These are phyloP conservation scores for Triticum turgidum DNA, from an alignment of 176 grass and related monocot species.

Conservation along the genomic window DNA sequence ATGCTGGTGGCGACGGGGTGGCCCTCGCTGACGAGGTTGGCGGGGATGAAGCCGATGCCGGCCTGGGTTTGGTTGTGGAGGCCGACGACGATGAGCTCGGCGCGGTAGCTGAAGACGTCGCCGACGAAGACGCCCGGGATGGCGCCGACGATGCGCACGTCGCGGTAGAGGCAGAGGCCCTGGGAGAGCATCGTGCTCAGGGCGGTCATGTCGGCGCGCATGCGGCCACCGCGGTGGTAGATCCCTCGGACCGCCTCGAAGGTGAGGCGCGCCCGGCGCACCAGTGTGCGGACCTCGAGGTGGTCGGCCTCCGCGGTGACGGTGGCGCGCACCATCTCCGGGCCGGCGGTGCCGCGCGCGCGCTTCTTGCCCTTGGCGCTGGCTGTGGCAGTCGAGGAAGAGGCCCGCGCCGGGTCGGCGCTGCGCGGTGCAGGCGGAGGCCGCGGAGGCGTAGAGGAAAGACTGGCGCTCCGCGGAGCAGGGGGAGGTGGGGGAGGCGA, in stretches of 20 bases:
- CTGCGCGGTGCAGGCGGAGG: not conserved
- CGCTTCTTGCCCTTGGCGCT: conserved; percentile 43
- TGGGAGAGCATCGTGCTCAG: conserved; percentile 43
- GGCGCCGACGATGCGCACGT: conserved; percentile 53
- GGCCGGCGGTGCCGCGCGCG: not conserved
- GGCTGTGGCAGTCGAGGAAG: not conserved
- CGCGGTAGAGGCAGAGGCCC: conserved; percentile 56
- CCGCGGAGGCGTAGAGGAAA: not conserved
- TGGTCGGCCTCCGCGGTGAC: conserved; percentile 18
- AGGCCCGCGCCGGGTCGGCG: not conserved
- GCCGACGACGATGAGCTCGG: conserved; percentile 73
- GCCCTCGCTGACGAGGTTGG: conserved; percentile 43
- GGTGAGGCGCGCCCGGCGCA: conserved; percentile 63
- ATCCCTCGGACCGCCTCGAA: conserved; percentile 65
- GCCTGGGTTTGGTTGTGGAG: conserved; percentile 69
- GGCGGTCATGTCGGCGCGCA: conserved; percentile 61
- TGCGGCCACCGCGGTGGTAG: conserved; percentile 26
- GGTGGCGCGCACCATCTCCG: conserved; percentile 64
- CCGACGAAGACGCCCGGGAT: conserved; percentile 69
- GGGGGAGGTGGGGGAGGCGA: not conserved
- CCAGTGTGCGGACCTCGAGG: conserved; percentile 30
- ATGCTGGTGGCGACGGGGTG: conserved; percentile 83
- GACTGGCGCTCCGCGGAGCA: too few species aligned
- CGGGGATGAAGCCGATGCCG: conserved; percentile 71
- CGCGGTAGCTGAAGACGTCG: conserved; percentile 89